Evolutionary conservation across 2,329 filamentous ascomycete species (phyloP).

Genomic region (Colletotrichum navitas): DNA sequence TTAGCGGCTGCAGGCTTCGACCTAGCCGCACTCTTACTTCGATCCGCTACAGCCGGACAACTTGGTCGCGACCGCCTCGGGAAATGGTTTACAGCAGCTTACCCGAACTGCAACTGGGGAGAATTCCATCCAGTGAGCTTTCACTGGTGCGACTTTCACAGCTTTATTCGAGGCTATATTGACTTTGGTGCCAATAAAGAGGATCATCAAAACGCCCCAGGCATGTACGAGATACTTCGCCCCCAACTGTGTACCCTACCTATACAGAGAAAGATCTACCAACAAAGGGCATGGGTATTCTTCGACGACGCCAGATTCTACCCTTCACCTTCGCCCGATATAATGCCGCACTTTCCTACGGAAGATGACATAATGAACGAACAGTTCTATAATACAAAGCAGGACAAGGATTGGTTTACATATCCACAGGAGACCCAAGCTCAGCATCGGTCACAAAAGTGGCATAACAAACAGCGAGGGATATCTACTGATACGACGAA

Average conservation of each 20-base stretch:
- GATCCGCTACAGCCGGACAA: neutral
- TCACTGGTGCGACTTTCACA: neutral
- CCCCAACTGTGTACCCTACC: neutral
- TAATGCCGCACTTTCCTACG: too few species aligned
- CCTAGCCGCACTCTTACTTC: neutral
- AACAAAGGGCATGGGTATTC: neutral
- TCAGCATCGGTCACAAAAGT: neutral
- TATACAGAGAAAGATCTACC: neutral
- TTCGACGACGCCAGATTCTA: conserved; percentile 3
- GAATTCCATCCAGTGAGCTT: too few species aligned
- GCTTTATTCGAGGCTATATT: neutral
- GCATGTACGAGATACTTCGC: neutral
- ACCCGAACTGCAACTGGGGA: too few species aligned
- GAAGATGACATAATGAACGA: too few species aligned
- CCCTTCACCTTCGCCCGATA: neutral
- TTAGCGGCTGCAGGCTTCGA: neutral
- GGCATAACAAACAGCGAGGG: neutral
- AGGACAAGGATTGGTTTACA: neutral
- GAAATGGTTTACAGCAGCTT: neutral
- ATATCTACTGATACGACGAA: neutral
- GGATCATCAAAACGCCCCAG: neutral
- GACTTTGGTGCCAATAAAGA: neutral
- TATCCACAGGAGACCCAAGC: neutral
- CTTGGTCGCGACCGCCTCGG: neutral
- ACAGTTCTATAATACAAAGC: too few species aligned